Evolutionary conservation across 371 early-diverging fungal species (phyloP).

Genomic region (Apophysomyces trapeziformis): DNA sequence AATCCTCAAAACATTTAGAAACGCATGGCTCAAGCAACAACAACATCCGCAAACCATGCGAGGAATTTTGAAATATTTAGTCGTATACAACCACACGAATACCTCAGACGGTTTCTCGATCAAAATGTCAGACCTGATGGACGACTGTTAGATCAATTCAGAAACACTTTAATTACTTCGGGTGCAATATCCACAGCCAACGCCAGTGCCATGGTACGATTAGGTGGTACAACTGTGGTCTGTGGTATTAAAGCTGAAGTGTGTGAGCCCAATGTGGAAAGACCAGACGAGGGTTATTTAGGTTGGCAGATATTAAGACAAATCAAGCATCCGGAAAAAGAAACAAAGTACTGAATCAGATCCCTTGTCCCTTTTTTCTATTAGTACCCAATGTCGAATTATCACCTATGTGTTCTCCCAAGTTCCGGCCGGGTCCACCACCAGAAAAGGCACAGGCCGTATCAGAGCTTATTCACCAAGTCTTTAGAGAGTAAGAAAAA

Average conservation of each 20-base stretch:
- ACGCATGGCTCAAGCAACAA: conserved; percentile 13
- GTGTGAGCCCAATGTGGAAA: conserved; percentile 74
- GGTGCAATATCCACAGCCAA: conserved; percentile 83
- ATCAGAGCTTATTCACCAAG: conserved; percentile 77
- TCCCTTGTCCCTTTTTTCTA: neutral
- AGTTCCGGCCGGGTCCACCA: conserved; percentile 89
- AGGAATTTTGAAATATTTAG: conserved; percentile 60
- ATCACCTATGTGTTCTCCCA: conserved; percentile 84
- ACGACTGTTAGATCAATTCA: conserved; percentile 64
- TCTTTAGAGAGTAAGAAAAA: conserved; percentile 61
- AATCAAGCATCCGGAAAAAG: neutral
- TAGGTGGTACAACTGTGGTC: conserved; percentile 90
- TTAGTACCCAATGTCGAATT: conserved; percentile 91
- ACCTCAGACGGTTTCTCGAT: conserved; percentile 79
- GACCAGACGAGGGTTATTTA: conserved; percentile 79
- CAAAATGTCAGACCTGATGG: conserved; percentile 88
- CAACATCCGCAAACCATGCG: conserved; percentile 3
- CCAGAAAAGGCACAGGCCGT: conserved; percentile 82
- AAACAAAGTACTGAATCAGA: neutral
- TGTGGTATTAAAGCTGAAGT: conserved; percentile 97
- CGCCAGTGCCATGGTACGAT: conserved; percentile 86
- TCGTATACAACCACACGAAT: conserved; percentile 87
- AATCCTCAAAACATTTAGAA: neutral
- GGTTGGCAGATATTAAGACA: conserved; percentile 46
- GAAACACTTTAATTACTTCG: conserved; percentile 63